Conservation (phyloP, 202 grass and related monocot species). For the Musa balbisiana region DNA sequence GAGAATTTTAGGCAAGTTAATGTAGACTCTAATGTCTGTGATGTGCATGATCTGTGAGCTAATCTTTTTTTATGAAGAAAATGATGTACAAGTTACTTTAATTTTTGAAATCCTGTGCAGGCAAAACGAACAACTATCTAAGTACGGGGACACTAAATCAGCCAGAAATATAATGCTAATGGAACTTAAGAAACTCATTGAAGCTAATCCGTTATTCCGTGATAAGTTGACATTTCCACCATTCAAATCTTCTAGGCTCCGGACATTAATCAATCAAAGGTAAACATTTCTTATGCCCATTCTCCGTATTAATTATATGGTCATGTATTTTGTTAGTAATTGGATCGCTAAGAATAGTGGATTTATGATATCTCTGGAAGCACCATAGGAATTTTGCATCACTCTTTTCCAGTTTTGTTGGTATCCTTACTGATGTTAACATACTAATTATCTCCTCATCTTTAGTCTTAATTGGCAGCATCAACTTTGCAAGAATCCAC, state of each 20-base stretch:
- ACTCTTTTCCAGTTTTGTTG: slow-evolving; percentile 20
- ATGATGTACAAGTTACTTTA: too few species aligned
- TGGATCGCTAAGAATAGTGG: too few species aligned
- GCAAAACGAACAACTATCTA: slow-evolving; percentile 95
- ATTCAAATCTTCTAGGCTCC: slow-evolving; percentile 81
- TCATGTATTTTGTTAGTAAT: too few species aligned
- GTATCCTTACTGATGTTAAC: background rate
- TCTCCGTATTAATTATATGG: background rate
- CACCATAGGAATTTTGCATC: background rate
- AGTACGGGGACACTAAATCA: slow-evolving; percentile 95
- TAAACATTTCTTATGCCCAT: background rate
- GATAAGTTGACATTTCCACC: slow-evolving; percentile 93
- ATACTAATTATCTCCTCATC: background rate
- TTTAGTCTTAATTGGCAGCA: slow-evolving; percentile 93
- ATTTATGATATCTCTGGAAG: too few species aligned
- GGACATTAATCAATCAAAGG: slow-evolving; percentile 40
- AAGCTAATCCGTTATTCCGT: slow-evolving; percentile 86
- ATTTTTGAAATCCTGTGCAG: slow-evolving; percentile 31
- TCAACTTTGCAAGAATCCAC: slow-evolving; percentile 98
- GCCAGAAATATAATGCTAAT: slow-evolving; percentile 92
- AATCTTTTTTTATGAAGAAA: too few species aligned
- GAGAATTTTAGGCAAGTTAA: slow-evolving; percentile 47
- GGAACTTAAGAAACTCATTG: slow-evolving; percentile 93
- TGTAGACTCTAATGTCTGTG: background rate
- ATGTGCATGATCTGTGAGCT: too few species aligned